Percentiles rank a stretch among this genome's conserved stretches.
These are phyloP conservation scores for Deuterostichococcus epilithicus DNA, from an alignment of 139 green algal genomes.

Conservation along the genomic window DNA sequence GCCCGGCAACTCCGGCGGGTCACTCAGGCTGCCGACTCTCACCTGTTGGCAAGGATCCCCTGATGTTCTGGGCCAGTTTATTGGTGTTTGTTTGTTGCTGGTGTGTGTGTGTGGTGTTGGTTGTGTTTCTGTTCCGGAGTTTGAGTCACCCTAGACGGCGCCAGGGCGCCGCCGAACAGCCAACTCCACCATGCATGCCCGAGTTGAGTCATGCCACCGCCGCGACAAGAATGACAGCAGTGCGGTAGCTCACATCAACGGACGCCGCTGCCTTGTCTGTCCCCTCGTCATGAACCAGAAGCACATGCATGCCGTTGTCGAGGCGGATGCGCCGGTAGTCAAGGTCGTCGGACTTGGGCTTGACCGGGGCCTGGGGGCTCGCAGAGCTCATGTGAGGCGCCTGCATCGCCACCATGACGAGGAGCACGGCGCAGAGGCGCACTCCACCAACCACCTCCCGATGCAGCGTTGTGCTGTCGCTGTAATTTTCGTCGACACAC, in stretches of 20 bases:
- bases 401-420: too few relatives aligned
- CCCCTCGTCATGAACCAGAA: slow-evolving; percentile 64
- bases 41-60: slow-evolving; percentile 46
- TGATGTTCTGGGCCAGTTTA: neutral
- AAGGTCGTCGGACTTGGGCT: slow-evolving; percentile 43
- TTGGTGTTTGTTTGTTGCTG: neutral
- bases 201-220: neutral
- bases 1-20: slow-evolving; percentile 68
- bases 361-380: too few relatives aligned
- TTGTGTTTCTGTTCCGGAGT: neutral
- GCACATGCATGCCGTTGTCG: slow-evolving; percentile 55
- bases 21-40: slow-evolving; percentile 65
- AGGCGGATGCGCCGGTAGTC: slow-evolving; percentile 57
- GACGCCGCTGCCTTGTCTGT: slow-evolving; percentile 83
- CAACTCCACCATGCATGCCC: neutral
- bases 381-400: neutral
- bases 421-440: too few relatives aligned
- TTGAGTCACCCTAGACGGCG: neutral
- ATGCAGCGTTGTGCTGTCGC: too few relatives aligned
- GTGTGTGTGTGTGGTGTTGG: too few relatives aligned
- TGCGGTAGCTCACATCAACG: slow-evolving; percentile 51
- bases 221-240: neutral
- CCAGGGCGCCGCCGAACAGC: neutral
- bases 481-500: too few relatives aligned
- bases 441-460: too few relatives aligned